phyloP scores from a whole-genome alignment of 495 filamentous ascomycete species.

The Lineolata rhizophorae region DNA sequence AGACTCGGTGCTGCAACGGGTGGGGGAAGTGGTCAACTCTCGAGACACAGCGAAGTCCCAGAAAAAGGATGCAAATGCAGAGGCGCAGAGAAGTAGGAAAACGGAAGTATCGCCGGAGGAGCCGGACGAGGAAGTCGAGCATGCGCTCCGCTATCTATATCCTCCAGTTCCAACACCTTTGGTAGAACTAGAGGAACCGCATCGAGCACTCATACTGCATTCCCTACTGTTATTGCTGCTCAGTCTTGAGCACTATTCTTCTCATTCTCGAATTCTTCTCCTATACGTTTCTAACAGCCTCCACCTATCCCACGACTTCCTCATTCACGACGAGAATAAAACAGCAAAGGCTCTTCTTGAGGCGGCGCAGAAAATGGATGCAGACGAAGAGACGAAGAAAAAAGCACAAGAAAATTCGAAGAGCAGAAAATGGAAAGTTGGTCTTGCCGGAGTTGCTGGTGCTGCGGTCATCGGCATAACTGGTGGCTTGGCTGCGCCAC shows the following conservation, averaged over 20 bases:
- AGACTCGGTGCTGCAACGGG: background rate
- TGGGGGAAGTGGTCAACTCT: background rate
- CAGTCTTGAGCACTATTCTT: conserved; percentile 19
- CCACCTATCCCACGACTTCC: conserved; percentile 9
- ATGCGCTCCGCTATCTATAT: too few relatives aligned
- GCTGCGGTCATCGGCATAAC: conserved; percentile 65
- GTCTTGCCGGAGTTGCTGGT: conserved; percentile 56
- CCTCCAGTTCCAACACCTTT: conserved; percentile 26
- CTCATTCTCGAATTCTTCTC: conserved; percentile 19
- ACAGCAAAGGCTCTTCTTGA: conserved; percentile 52
- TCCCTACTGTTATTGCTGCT: conserved; percentile 16
- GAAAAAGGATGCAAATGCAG: too few relatives aligned
- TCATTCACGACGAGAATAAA: conserved; percentile 17
- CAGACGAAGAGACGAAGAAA: conserved; percentile 42
- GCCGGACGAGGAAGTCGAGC: too few relatives aligned
- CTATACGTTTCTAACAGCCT: conserved; percentile 16
- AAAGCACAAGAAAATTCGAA: conserved; percentile 43
- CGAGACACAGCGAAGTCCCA: background rate
- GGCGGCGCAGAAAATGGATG: conserved; percentile 43
- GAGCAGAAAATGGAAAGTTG: conserved; percentile 57
- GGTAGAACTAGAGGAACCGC: conserved; percentile 17
- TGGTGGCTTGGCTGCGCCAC: conserved; percentile 57
- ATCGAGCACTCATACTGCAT: conserved; percentile 21
- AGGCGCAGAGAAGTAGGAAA: too few relatives aligned
- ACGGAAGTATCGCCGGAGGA: too few relatives aligned